Evolutionary conservation across 768 basidiomycete species (phyloP).

Genomic region (Fomitopsis pulvina): DNA sequence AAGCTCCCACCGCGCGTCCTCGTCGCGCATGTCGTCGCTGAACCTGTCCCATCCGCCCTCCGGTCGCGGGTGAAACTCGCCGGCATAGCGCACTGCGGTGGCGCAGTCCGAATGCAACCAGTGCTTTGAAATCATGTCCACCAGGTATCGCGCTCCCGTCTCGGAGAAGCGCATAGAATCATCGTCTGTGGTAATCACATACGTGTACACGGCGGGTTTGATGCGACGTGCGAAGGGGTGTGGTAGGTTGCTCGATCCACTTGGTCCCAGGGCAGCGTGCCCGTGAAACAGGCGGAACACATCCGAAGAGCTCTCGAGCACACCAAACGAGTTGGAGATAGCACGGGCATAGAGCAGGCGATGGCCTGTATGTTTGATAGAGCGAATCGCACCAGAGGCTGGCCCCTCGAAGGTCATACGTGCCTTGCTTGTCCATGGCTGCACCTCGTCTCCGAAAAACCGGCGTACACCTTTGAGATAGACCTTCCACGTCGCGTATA

Average conservation of each 20-base stretch:
- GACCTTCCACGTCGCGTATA: conserved; percentile 77
- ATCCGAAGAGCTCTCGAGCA: conserved; percentile 42
- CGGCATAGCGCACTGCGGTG: conserved; percentile 58
- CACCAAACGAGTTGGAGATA: conserved; percentile 54
- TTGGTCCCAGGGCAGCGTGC: conserved; percentile 10
- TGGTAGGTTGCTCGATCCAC: not conserved
- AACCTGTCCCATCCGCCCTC: conserved; percentile 62
- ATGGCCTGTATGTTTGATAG: conserved; percentile 66
- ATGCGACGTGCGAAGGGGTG: conserved; percentile 37
- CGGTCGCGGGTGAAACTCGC: conserved; percentile 74
- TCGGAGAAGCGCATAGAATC: conserved; percentile 78
- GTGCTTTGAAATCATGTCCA: conserved; percentile 83
- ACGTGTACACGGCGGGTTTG: conserved; percentile 82
- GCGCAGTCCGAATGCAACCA: conserved; percentile 74
- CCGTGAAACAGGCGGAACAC: conserved; percentile 45
- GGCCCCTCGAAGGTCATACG: conserved; percentile 66
- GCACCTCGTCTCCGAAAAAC: conserved; percentile 52
- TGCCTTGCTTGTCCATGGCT: conserved; percentile 71
- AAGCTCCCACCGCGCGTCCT: conserved; percentile 65
- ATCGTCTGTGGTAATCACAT: conserved; percentile 70
- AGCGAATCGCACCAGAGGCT: conserved; percentile 53
- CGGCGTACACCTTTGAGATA: conserved; percentile 54
- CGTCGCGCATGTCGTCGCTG: conserved; percentile 46
- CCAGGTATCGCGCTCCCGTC: conserved; percentile 82
- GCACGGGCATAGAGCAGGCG: conserved; percentile 67